These are phyloP conservation scores for Limonium bicolor DNA, from an alignment of 148 eudicot species.

Conservation along the genomic window DNA sequence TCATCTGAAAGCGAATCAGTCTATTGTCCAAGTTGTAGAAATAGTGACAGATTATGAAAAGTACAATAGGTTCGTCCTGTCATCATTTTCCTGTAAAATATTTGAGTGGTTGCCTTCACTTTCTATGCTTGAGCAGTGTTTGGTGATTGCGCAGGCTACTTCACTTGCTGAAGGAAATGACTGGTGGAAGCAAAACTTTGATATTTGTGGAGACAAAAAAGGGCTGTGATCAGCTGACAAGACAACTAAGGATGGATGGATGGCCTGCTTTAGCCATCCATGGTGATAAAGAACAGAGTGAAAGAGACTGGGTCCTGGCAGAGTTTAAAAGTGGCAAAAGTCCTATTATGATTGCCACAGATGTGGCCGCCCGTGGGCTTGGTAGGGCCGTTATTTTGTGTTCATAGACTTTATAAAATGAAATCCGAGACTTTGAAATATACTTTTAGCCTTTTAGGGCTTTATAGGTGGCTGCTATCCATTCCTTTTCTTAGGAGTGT, in stretches of 20 bases:
- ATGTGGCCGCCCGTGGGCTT: conserved; percentile 99
- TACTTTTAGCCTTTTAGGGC: conserved; percentile 17
- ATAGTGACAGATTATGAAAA: conserved; percentile 77
- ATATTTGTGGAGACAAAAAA: conserved; percentile 95
- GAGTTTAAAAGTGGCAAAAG: conserved; percentile 97
- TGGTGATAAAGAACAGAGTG: conserved; percentile 97
- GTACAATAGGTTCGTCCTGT: conserved; percentile 54
- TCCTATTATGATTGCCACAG: conserved; percentile 97
- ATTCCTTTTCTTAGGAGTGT: no score
- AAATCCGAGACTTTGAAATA: conserved; percentile 2
- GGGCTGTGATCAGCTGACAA: conserved; percentile 95
- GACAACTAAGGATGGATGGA: conserved; percentile 93
- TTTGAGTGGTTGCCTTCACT: background rate
- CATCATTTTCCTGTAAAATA: background rate
- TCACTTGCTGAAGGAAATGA: conserved; percentile 60
- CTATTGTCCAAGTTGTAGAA: conserved; percentile 87
- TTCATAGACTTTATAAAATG: conserved; percentile 26
- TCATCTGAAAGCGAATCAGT: conserved; percentile 83
- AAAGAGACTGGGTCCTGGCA: conserved; percentile 94
- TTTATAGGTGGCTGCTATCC: conserved; percentile 87
- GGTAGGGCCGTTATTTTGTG: conserved; percentile 77
- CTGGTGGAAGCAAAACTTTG: conserved; percentile 78
- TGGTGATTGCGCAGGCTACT: conserved; percentile 50
- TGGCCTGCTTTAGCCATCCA: conserved; percentile 99
- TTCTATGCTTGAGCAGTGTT: conserved; percentile 1